phyloP scores from a whole-genome alignment of 140 eudicot species.

The Eryngium alpinum region DNA sequence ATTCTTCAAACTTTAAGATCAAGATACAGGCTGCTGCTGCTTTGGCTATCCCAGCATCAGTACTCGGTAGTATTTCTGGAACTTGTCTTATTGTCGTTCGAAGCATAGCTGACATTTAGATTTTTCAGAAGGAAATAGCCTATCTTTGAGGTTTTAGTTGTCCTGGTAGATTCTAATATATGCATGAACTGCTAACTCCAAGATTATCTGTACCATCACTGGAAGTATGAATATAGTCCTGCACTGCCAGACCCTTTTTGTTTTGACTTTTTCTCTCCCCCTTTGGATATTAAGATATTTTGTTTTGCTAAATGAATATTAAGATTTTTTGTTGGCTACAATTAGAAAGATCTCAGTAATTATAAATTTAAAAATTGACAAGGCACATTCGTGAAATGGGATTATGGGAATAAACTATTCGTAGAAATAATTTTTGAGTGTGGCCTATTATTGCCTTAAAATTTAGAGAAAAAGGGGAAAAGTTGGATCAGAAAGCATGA shows the following conservation, averaged over 20 bases:
- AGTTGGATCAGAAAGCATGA: neutral
- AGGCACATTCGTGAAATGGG: neutral
- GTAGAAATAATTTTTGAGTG: neutral
- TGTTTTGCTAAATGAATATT: too few relatives aligned
- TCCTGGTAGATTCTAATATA: neutral
- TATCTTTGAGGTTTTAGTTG: neutral
- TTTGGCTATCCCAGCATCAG: constrained; percentile 72
- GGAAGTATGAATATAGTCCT: neutral
- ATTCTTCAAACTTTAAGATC: constrained; percentile 86
- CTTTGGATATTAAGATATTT: too few relatives aligned
- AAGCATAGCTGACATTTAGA: too few relatives aligned
- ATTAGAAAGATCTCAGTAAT: neutral
- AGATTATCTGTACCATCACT: neutral
- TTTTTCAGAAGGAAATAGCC: too few relatives aligned
- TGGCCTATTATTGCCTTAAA: neutral
- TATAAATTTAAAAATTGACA: neutral
- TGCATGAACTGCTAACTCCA: neutral
- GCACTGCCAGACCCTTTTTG: neutral
- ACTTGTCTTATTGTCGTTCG: neutral
- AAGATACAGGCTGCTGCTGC: constrained; percentile 98
- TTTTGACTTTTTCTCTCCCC: neutral
- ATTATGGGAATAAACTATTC: neutral
- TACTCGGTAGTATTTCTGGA: constrained; percentile 39
- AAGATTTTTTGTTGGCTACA: neutral
- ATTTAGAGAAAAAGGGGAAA: neutral